Conservation (phyloP, 306 rosid genomes). For the Macrotyloma uniflorum region DNA sequence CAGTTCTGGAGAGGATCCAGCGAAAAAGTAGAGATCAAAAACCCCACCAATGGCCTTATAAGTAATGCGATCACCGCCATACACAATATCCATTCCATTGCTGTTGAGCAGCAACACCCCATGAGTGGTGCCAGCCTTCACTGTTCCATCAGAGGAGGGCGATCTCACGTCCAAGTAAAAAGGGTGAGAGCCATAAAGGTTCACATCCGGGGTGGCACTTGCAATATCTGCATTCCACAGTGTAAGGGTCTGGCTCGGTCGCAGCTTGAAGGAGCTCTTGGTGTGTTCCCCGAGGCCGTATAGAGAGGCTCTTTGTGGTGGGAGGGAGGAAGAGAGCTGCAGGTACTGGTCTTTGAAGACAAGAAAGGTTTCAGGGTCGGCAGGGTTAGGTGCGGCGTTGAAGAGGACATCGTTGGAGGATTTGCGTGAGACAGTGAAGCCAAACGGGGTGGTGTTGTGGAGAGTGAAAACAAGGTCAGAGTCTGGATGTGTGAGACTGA, state of each 20-base stretch:
- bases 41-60: constrained; percentile 81
- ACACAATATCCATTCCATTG: constrained; percentile 80
- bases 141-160: constrained; percentile 47
- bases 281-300: constrained; percentile 87
- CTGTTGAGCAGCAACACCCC: constrained; percentile 78
- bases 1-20: constrained; percentile 70
- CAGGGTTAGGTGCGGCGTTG: constrained; percentile 48
- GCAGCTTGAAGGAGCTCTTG: constrained; percentile 62
- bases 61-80: constrained; percentile 64
- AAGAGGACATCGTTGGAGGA: constrained; percentile 68
- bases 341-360: constrained; percentile 79
- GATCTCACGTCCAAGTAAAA: constrained; percentile 79
- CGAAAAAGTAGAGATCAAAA: constrained; percentile 68
- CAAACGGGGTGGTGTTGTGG: constrained; percentile 67
- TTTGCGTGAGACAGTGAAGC: constrained; percentile 66
- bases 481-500: constrained; percentile 37
- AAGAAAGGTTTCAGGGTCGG: constrained; percentile 50
- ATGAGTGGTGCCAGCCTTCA: constrained; percentile 59
- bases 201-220: constrained; percentile 51
- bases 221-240: constrained; percentile 65
- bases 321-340: constrained; percentile 73
- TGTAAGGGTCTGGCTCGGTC: constrained; percentile 54
- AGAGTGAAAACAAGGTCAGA: constrained; percentile 75
- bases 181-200: constrained; percentile 89
- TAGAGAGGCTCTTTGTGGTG: constrained; percentile 51